phyloP scores from a whole-genome alignment of 306 rosid genomes.

The Cyamopsis tetragonoloba region DNA sequence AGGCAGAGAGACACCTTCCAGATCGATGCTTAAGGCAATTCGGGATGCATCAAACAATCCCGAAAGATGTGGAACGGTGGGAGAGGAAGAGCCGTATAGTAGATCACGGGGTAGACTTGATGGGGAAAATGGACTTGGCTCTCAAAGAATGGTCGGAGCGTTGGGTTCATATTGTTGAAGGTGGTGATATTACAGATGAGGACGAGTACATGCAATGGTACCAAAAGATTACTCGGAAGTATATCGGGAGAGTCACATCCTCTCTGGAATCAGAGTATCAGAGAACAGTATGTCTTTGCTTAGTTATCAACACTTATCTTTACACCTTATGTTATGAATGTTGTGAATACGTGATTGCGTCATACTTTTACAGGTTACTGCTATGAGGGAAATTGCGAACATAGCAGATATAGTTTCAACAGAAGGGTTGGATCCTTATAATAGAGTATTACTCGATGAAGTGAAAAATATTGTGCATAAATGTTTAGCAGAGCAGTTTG shows the following conservation, averaged over 20 bases:
- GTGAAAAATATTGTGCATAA: conserved; percentile 53
- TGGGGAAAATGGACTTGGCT: conserved; percentile 51
- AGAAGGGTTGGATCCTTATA: conserved; percentile 63
- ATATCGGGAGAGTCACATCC: conserved; percentile 62
- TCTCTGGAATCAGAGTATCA: conserved; percentile 78
- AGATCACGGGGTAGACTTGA: conserved; percentile 58
- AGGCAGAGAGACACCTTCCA: conserved; percentile 74
- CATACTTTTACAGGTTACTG: conserved; percentile 41
- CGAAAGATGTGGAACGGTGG: conserved; percentile 61
- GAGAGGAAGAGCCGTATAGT: conserved; percentile 61
- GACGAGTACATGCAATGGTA: conserved; percentile 62
- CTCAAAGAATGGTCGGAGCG: conserved; percentile 64
- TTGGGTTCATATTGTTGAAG: conserved; percentile 35
- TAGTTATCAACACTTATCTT: not conserved
- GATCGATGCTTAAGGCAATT: conserved; percentile 78
- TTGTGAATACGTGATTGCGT: not conserved
- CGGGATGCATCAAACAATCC: conserved; percentile 70
- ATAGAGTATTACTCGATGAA: conserved; percentile 49
- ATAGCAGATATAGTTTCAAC: conserved; percentile 53
- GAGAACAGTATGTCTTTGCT: conserved; percentile 48
- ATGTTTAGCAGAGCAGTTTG: conserved; percentile 55
- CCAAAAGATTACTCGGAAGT: conserved; percentile 56
- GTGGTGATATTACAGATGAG: conserved; percentile 37
- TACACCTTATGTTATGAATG: conserved; percentile 3
- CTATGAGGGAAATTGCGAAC: conserved; percentile 65